These are phyloP conservation scores for Tuber aestivum DNA, from an alignment of 495 filamentous ascomycete genomes.

Conservation along the genomic window DNA sequence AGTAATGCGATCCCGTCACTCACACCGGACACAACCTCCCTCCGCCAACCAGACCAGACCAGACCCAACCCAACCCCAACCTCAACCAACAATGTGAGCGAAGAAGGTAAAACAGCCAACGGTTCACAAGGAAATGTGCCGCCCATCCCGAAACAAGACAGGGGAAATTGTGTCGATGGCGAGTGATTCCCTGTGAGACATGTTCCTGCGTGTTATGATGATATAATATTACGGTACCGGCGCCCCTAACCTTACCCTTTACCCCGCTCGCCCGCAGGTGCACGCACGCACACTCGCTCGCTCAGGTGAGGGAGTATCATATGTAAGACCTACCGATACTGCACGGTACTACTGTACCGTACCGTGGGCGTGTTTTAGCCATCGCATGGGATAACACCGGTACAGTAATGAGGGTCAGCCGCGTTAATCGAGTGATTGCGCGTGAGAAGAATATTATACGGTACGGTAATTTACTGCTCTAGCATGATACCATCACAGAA, in stretches of 20 bases:
- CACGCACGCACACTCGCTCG: not conserved
- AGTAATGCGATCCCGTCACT: not conserved
- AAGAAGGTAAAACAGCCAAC: not conserved
- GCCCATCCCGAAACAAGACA: not conserved
- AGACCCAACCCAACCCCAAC: not conserved
- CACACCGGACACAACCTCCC: too few species aligned
- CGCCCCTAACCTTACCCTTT: not conserved
- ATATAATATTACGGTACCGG: not conserved
- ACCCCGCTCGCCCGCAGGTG: not conserved
- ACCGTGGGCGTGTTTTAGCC: too few species aligned
- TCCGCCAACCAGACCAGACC: too few species aligned
- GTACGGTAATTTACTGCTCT: too few species aligned
- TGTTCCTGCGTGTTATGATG: not conserved
- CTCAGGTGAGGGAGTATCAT: not conserved
- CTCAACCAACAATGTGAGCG: not conserved
- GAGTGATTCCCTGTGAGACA: conserved; percentile 4
- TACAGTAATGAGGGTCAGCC: not conserved
- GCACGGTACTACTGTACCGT: too few species aligned
- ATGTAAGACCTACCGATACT: not conserved
- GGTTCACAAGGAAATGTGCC: conserved; percentile 2
- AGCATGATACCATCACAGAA: not conserved
- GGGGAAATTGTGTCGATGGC: not conserved
- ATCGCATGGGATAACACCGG: not conserved
- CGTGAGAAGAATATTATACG: not conserved
- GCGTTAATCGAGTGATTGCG: not conserved